Base-by-base conservation (phyloP, 2,329 filamentous ascomycete genomes). In the Trichoderma citrinoviride region DNA sequence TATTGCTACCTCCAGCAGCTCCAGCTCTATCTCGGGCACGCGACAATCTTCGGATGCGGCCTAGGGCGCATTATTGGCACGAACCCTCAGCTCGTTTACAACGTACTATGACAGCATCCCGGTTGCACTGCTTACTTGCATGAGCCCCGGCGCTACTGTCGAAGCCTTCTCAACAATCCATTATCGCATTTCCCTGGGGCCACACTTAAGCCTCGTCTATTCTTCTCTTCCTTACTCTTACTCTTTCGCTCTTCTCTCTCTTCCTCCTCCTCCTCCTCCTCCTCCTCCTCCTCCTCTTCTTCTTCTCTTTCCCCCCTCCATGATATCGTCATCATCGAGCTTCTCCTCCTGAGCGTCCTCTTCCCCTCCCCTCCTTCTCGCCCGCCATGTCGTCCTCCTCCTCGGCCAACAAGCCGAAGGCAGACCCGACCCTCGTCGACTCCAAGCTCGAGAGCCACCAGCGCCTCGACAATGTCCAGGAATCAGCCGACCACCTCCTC, bases 401-500 rank as follows among this genome's bases (percentile, higher is more conserved):
- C 50, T 64, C 61, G 23, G 47, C 47, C 25, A 52, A 52, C 61
- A 65, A 58, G 15, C 21, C 67, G 70, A 74, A 65, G 66, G 65
- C 64, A 67, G 72, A 66, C 69, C 71, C 47, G 64, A 61, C 64
- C 67, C 65, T 65, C 56, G 67, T 67, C 63, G 71, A 74, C 52
- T 64, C 68, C 66, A 77, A 75, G 69, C 64, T 72, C 65, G 68
- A 77, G 63, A 65, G 44, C 47, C 23, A 72, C 63, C 66, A 69
- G 58, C 56, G 67, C 58, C 14, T 69, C 50, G 68, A 71, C 49
- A 68, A 69, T 53, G 74, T 74, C 67, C 68, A 74, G 63, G 76
- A 75, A 68, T 80, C 83, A 65, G 87, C 87, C 70, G 86, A 90
- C 74, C 81, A 88, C 74, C 73, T 88, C 61, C 82, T 90, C 70